Conservation (phyloP, 352 stramenopile species). For the Globisporangium cystogenes region DNA sequence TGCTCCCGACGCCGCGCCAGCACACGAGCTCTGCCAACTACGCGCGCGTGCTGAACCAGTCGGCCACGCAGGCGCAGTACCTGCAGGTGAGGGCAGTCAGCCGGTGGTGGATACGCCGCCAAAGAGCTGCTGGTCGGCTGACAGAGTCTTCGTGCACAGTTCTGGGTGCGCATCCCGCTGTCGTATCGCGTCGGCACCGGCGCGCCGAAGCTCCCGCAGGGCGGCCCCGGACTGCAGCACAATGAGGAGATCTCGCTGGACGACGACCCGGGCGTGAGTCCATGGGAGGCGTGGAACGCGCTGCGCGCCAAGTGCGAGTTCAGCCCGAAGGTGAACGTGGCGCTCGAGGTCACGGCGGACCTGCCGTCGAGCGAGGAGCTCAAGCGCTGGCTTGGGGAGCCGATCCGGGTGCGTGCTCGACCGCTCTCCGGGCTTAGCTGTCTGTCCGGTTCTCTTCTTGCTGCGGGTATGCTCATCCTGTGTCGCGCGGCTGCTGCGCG, state of each 20-base stretch:
- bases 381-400: conserved; percentile 83
- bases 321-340: conserved; percentile 74
- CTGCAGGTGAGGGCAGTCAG: conserved; percentile 54
- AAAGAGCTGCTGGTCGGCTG: neutral
- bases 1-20: conserved; percentile 78
- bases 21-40: conserved; percentile 70
- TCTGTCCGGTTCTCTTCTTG: too few relatives aligned
- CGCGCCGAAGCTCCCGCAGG: conserved; percentile 13
- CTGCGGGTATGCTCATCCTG: too few relatives aligned
- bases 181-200: conserved; percentile 21
- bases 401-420: conserved; percentile 48
- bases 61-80: conserved; percentile 70
- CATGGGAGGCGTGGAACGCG: conserved; percentile 74
- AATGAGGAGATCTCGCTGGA: conserved; percentile 19
- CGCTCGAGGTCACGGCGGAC: conserved; percentile 83
- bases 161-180: conserved; percentile 86
- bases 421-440: neutral
- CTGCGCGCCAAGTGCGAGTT: conserved; percentile 83
- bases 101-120: too few relatives aligned
- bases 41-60: conserved; percentile 76
- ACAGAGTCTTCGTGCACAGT: conserved; percentile 15
- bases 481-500: too few relatives aligned
- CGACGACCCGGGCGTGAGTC: conserved; percentile 24
- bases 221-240: conserved; percentile 20
- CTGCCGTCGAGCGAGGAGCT: conserved; percentile 60